These are phyloP conservation scores for Mucor racemosus DNA, from an alignment of 371 early-diverging fungal species.

Conservation along the genomic window DNA sequence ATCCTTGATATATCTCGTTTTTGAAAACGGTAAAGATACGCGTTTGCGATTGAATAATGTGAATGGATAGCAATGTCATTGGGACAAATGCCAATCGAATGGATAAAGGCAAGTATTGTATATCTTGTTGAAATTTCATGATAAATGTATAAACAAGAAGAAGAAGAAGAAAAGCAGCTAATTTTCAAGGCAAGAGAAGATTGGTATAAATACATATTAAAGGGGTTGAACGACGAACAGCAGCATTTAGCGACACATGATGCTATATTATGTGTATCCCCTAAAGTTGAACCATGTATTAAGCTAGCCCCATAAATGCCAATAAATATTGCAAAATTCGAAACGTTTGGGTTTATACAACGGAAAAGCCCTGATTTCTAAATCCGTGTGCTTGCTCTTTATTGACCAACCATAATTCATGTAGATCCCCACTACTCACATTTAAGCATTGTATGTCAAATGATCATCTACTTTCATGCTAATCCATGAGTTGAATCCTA, in stretches of 20 bases:
- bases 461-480: conserved; percentile 1
- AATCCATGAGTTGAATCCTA: conserved; percentile 2
- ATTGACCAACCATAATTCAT: conserved; percentile 7
- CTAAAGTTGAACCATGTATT: background rate
- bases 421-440: background rate
- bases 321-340: conserved; percentile 4
- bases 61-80: conserved; percentile 12
- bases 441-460: background rate
- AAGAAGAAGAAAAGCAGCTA: conserved; percentile 18
- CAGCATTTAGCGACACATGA: conserved; percentile 2
- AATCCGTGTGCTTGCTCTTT: too few species aligned
- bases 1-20: conserved; percentile 15
- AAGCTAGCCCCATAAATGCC: conserved; percentile 5
- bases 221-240: background rate
- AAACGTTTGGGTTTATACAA: conserved; percentile 10
- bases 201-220: background rate
- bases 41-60: conserved; percentile 17
- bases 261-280: background rate
- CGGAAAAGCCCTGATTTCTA: too few species aligned
- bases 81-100: conserved; percentile 17
- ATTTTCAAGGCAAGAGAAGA: background rate
- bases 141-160: conserved; percentile 7
- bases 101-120: conserved; percentile 16
- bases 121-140: conserved; percentile 23
- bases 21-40: background rate